Base-by-base conservation (phyloP, 495 filamentous ascomycete species). In the Beverwykella pulmonaria region DNA sequence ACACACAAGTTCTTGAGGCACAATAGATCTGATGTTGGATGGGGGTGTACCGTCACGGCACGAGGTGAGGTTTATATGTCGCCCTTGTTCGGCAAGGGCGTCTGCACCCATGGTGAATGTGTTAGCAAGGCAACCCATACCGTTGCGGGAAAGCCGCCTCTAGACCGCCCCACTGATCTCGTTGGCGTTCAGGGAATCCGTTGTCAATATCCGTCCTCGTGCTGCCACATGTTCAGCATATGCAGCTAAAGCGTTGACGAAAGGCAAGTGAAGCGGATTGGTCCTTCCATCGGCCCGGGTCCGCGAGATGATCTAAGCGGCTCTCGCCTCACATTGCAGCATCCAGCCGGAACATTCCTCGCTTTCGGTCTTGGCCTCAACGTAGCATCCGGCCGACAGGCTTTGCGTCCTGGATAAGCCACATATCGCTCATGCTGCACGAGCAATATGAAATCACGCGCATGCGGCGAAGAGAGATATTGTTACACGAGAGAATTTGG, bases 191-290 rank as follows among this genome's bases (percentile, higher is more conserved):
- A 55, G 47, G 67, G 57, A 60, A 30, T 55, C 61, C 48, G 55
- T 39, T 60, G 67, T 68, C 65, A 53, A 46, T 30, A 12, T 12
- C 19, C n/a, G 60, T 32, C 61, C 57, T 69, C 60, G 61, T 64
- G 67, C 60, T 69, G 67, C 67, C 67, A 69, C 67, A 65, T 69
- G 61, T 64, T 53, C 53, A 64, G 22, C 34, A 20, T 57, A 59
- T 69, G 67, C 67, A 69, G 54, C 60, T 68, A 63, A 54, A 19
- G 39, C 22, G 2, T n/a, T 29, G 57, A 30, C 30, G 29, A 29
- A 47, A n/a, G 50, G 52, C 65, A 26, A 26, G 19, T 15, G n/a
- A 32, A 34, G 48, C 32, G 22, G 64, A 67, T 67, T 67, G 64
- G 64, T 47, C 61, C 57, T n/a, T 32, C 41, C 36, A 29, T 57